A percentile compares a stretch with the other conserved stretches of the same genome.
These are phyloP conservation scores for Polygonum aviculare DNA, from an alignment of 148 eudicot genomes.

Conservation along the genomic window DNA sequence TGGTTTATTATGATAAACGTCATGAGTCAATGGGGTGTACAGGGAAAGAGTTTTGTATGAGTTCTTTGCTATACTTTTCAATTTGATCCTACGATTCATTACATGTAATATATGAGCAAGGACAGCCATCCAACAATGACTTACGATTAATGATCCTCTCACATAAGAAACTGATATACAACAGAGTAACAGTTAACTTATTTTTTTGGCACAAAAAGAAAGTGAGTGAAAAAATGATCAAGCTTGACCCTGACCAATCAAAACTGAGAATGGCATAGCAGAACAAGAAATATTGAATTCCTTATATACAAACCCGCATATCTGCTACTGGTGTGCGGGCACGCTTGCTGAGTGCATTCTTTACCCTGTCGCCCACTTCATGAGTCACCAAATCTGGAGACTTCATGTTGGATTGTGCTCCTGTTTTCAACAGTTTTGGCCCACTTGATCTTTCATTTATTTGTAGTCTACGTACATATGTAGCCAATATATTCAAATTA, in stretches of 20 bases:
- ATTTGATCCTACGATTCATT: neutral
- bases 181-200: neutral
- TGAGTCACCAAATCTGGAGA: constrained; percentile 47
- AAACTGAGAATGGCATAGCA: neutral
- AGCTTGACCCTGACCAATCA: neutral
- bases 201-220: neutral
- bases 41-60: neutral
- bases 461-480: constrained; percentile 50
- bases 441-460: constrained; percentile 56
- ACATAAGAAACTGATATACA: constrained; percentile 1
- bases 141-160: neutral
- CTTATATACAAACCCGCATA: constrained; percentile 48
- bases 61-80: neutral
- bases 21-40: neutral
- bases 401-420: constrained; percentile 50
- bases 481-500: constrained; percentile 40
- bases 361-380: constrained; percentile 57
- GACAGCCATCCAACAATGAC: neutral
- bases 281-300: constrained; percentile 8
- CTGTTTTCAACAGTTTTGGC: constrained; percentile 46
- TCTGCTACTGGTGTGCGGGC: constrained; percentile 78
- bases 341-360: constrained; percentile 67
- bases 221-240: neutral
- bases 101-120: neutral
- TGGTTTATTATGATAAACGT: neutral